Percentiles rank a stretch among this genome's conserved stretches.
These are phyloP conservation scores for Pseudomassariella vexata DNA, from an alignment of 2,329 filamentous ascomycete species.

Conservation along the genomic window DNA sequence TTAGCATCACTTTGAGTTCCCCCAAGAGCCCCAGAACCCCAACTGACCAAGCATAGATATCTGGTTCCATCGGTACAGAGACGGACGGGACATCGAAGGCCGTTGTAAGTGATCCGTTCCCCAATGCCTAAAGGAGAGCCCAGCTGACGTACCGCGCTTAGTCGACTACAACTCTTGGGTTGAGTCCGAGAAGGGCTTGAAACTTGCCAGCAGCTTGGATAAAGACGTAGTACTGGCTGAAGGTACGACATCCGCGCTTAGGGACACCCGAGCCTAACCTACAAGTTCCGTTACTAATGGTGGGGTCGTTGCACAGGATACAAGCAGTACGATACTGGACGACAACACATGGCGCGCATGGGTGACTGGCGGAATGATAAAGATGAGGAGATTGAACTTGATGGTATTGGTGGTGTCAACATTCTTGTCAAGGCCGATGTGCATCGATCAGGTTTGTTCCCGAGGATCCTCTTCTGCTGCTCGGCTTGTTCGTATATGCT, in stretches of 20 bases:
- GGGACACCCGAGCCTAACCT: constrained; percentile 7
- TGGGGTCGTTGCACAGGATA: constrained; percentile 55
- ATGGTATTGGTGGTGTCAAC: constrained; percentile 94
- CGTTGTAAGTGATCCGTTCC: constrained; percentile 62
- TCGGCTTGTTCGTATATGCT: not conserved
- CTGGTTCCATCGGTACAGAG: constrained; percentile 89
- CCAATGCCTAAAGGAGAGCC: not conserved
- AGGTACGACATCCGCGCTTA: constrained; percentile 46
- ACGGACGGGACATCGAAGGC: constrained; percentile 83
- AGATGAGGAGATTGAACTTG: constrained; percentile 84
- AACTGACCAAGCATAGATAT: constrained; percentile 56
- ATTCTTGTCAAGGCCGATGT: constrained; percentile 98
- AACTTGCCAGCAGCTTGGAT: constrained; percentile 65
- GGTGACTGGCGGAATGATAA: constrained; percentile 91
- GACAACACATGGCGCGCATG: constrained; percentile 83
- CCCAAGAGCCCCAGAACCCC: too few relatives aligned
- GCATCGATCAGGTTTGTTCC: constrained; percentile 73
- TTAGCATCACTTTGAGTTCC: not conserved
- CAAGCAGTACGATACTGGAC: constrained; percentile 85
- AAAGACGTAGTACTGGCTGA: constrained; percentile 84
- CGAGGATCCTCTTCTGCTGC: not conserved
- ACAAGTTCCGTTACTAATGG: constrained; percentile 9
- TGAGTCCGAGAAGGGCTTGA: constrained; percentile 79
- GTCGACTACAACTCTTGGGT: constrained; percentile 99
- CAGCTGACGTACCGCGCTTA: too few relatives aligned